Conservation (phyloP, 2,329 filamentous ascomycete species). For the Paecilomyces sp. region DNA sequence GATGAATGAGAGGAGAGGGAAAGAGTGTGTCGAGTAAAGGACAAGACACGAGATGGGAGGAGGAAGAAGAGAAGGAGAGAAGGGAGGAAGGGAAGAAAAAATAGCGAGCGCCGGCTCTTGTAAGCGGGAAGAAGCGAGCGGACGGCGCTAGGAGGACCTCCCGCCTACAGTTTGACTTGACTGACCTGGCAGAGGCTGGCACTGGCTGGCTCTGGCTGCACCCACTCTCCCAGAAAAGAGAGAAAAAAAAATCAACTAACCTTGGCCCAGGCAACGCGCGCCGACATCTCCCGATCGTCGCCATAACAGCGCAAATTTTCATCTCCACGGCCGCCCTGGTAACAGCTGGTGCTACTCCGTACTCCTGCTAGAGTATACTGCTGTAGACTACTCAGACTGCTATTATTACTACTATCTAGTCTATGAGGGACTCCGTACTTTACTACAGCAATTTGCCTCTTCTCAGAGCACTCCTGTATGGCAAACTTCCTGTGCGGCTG, state of each 20-base stretch:
- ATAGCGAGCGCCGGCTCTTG: constrained; percentile 26
- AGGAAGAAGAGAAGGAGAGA: constrained; percentile 38
- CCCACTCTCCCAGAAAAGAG: background rate
- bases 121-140: constrained; percentile 30
- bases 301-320: background rate
- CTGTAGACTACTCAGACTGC: too few species aligned
- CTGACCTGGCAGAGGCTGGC: too few species aligned
- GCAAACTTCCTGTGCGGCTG: background rate
- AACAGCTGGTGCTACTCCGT: background rate
- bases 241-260: constrained; percentile 6
- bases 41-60: constrained; percentile 28
- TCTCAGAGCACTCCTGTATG: too few species aligned
- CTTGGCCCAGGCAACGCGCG: constrained; percentile 18
- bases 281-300: constrained; percentile 33
- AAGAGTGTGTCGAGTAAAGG: constrained; percentile 27
- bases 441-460: too few species aligned
- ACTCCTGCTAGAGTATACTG: too few species aligned
- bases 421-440: background rate
- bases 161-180: too few species aligned
- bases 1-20: constrained; percentile 29
- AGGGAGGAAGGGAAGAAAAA: constrained; percentile 33
- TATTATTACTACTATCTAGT: background rate
- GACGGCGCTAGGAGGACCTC: constrained; percentile 13
- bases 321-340: background rate
- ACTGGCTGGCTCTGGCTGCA: background rate